Evolutionary conservation across 345 rosid species (phyloP), one percentile per base, ranked within the genome.

Genomic region (Odontarrhena argentea): DNA sequence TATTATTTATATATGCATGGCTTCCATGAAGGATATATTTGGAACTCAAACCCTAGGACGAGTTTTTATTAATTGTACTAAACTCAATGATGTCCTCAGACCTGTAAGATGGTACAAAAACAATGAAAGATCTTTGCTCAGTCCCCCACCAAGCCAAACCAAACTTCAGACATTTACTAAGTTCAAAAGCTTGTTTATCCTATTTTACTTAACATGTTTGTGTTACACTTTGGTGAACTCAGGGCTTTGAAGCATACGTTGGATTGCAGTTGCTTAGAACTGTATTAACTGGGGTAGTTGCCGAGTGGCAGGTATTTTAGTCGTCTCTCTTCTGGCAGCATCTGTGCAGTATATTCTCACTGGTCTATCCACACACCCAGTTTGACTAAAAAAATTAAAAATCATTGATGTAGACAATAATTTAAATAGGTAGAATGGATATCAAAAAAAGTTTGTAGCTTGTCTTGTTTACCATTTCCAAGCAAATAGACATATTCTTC

Each of bases 211-310:
- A 46, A 53, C 55, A 58, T 59, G 7, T 54, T 60, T 67, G 3
- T 22, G 13, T 32, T 53, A 32, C 50, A 51, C 15, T 62, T 15
- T 35, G 52, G 38, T 6, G 55, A 55, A 60, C 63, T 34, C 75
- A 95, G 99, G 97, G 93, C 48, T 91, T 89, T 52, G 97, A 95
- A 83, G 98, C 94, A 54, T 95, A 89, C 30, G 94, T 91, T 36
- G 99, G 99, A 62, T 65, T 91, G 9, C 90, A 80, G 75, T 72
- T 95, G 80, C 96, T 95, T 52, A 86, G 76, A 76, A 84, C 96
- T 37, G 96, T 96, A 58, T 83, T 87, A 54, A 85, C 73, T 11
- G 84, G 96, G 58, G 86, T 87, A 50, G 83, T 82, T 38, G 74
- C 94, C 4, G 98, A 91, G 74, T 95, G 99, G 99, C 99, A 91